Conservation (phyloP, 116 monocot species). For the Phalaenopsis hybrid region DNA sequence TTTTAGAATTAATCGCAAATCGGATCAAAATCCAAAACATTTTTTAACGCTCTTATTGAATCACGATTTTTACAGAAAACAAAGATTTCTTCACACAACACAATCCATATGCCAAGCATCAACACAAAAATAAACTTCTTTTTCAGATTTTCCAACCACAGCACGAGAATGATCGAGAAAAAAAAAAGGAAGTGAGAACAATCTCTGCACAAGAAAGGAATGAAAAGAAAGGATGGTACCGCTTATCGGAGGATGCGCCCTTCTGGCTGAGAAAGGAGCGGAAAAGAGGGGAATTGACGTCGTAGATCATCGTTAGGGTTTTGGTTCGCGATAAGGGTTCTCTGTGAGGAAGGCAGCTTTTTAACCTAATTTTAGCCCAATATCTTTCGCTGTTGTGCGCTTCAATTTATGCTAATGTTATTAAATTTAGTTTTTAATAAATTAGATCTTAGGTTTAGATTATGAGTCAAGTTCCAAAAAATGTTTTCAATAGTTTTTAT, state of each 20-base stretch:
- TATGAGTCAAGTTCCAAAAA: too few species aligned
- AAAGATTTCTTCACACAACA: not conserved
- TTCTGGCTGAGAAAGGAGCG: conserved; percentile 80
- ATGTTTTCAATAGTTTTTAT: too few species aligned
- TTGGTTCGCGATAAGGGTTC: not conserved
- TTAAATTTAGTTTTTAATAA: too few species aligned
- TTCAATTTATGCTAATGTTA: too few species aligned
- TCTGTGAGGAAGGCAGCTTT: not conserved
- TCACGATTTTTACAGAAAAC: not conserved
- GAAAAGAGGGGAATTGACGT: conserved; percentile 69
- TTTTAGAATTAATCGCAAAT: not conserved
- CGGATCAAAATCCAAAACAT: not conserved
- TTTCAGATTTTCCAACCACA: not conserved
- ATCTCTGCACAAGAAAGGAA: not conserved
- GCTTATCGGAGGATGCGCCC: conserved; percentile 48
- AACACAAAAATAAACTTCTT: not conserved
- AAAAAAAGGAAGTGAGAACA: not conserved
- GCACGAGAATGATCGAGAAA: not conserved
- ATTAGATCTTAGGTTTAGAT: too few species aligned
- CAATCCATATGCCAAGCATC: not conserved
- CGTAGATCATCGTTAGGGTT: conserved; percentile 53
- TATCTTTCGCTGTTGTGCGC: too few species aligned
- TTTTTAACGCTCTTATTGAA: not conserved
- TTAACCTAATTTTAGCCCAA: not conserved
- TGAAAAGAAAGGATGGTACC: conserved; percentile 17